Conservation (phyloP, 1,139 yeast genomes). For the Zygotorulaspora mrakii region DNA sequence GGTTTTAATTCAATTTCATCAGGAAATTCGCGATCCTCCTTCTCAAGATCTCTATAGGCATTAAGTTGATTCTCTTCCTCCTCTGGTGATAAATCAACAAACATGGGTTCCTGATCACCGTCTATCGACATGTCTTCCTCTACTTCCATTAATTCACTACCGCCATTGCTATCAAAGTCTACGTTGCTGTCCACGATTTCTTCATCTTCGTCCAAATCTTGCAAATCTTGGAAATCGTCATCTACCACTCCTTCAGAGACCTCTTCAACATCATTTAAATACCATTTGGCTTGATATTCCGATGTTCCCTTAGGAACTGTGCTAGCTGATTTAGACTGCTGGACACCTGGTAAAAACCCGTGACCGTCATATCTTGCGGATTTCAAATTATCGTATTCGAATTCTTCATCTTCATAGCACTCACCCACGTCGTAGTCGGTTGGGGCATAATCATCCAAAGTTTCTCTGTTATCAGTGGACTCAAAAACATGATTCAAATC, state of each 20-base stretch:
- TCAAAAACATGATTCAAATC: conserved; percentile 30
- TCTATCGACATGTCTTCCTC: conserved; percentile 32
- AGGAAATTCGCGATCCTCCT: conserved; percentile 89
- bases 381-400: conserved; percentile 43
- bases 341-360: conserved; percentile 48
- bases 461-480: conserved; percentile 58
- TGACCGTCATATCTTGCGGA: conserved; percentile 74
- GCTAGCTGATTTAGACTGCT: conserved; percentile 39
- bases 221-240: conserved; percentile 32
- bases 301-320: conserved; percentile 85
- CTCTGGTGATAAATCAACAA: conserved; percentile 71
- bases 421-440: conserved; percentile 54
- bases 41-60: conserved; percentile 63
- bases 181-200: conserved; percentile 30
- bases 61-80: conserved; percentile 78
- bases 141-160: neutral
- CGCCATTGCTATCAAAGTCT: conserved; percentile 13
- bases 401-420: conserved; percentile 43
- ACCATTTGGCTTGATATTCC: conserved; percentile 93
- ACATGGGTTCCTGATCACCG: conserved; percentile 52
- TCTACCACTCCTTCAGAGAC: conserved; percentile 42
- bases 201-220: conserved; percentile 40
- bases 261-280: conserved; percentile 61
- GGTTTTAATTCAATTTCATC: conserved; percentile 91
- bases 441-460: conserved; percentile 64